Base-by-base conservation (phyloP, 371 early-diverging fungal species). In the Apophysomyces ossiformis region DNA sequence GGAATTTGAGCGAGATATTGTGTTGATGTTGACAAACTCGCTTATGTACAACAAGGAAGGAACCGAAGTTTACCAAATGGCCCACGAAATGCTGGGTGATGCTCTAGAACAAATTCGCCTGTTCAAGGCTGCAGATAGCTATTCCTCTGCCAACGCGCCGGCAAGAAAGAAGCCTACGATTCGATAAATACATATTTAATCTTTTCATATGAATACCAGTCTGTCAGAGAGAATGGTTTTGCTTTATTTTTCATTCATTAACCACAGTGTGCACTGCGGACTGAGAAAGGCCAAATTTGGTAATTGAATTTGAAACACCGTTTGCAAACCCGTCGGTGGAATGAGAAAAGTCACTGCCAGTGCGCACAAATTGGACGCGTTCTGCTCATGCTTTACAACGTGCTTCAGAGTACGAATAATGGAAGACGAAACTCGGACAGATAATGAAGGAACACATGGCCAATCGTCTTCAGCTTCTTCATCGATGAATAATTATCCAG, bases 11-110 rank as follows among this genome's bases (percentile, higher is more conserved):
- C 84, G 93, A n/a, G 96, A 96, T 67, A 77, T 96, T 8, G 76
- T 96, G 66, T 82, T 92, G 32, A 92, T 95, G 91, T 83, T 93
- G 47, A 85, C 89, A 71, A 96, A 96, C 64, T 91, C 94, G 7
- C 68, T 95, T 38, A 93, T 96, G 91, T 96, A 90, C 72, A 94
- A 96, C 71, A 74, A 83, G 38, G 93, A 92, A 72, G 92, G 91
- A 41, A 89, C 92, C 0, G 94, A 95, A 64, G 87, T 96, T 5
- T 88, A 93, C 67, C 81, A 87, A 57, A 92, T 94, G 92, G 90
- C 95, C 1, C 61, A 84, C 73, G 91, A 92, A 68, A 93, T 95
- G 85, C 82, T 90, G 69, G 84, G 84, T 9, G 87, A 88, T 69
- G 88, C 87, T 5, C 80, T 86, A 61, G 81, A 82, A 36, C 78